phyloP scores from a whole-genome alignment of 2,329 filamentous ascomycete species.

The Lomentospora prolificans region DNA sequence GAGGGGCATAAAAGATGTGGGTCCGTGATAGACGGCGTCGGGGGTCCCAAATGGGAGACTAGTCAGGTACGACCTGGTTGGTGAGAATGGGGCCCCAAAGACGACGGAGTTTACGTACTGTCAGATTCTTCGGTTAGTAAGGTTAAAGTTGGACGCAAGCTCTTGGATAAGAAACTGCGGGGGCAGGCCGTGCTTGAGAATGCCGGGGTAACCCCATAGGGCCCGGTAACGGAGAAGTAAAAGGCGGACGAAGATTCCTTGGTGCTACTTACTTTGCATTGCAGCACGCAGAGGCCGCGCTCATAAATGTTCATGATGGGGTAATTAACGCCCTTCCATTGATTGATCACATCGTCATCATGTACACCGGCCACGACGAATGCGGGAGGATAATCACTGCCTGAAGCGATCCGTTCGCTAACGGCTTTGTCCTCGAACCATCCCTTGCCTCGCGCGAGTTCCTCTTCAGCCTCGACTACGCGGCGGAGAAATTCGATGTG shows the following conservation, averaged over 20 bases:
- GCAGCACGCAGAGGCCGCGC: conserved; percentile 85
- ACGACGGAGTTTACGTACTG: conserved; percentile 81
- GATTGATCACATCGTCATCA: conserved; percentile 89
- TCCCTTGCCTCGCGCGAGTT: conserved; percentile 53
- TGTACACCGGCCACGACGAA: conserved; percentile 93
- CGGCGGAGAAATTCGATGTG: conserved; percentile 89
- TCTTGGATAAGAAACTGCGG: too few relatives aligned
- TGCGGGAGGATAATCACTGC: conserved; percentile 67
- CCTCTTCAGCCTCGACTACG: conserved; percentile 65
- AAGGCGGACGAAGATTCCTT: background rate
- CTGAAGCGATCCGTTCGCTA: conserved; percentile 48
- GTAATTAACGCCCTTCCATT: conserved; percentile 95
- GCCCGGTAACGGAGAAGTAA: background rate
- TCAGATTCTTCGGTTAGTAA: too few relatives aligned
- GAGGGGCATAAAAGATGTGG: conserved; percentile 77
- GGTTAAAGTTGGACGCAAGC: conserved; percentile 16
- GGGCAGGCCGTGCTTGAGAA: too few relatives aligned
- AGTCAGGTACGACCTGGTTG: conserved; percentile 67
- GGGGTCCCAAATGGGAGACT: conserved; percentile 65
- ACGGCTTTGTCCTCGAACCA: conserved; percentile 64
- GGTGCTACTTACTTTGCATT: conserved; percentile 63
- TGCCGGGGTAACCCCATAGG: background rate
- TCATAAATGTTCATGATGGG: conserved; percentile 99
- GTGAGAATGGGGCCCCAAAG: conserved; percentile 83
- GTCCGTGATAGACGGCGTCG: conserved; percentile 87